phyloP scores from a whole-genome alignment of 208 protist genomes.

The Acanthamoeba healyi region DNA sequence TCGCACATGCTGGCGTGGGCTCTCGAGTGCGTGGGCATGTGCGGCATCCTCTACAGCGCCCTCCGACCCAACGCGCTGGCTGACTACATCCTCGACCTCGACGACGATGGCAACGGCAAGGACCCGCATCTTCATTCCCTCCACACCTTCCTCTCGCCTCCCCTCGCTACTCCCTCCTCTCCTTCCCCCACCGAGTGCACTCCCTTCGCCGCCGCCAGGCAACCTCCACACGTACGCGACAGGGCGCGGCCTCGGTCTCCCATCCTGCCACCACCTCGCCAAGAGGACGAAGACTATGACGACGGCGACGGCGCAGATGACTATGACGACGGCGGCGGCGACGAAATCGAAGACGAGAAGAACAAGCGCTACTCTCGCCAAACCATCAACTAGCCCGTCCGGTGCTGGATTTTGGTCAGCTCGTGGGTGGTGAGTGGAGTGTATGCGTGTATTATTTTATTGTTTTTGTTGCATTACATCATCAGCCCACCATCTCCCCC shows the following conservation, averaged over 20 bases:
- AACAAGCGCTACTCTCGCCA: not conserved
- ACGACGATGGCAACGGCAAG: not conserved
- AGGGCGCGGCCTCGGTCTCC: not conserved
- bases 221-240: not conserved
- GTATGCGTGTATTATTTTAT: not conserved
- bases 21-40: slow-evolving; percentile 42
- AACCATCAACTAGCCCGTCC: not conserved
- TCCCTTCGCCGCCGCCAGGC: not conserved
- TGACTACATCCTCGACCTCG: slow-evolving; percentile 24
- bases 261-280: not conserved
- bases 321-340: not conserved
- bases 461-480: not conserved
- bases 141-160: slow-evolving; percentile 22
- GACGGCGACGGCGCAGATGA: too few species aligned
- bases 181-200: not conserved
- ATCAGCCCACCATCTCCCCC: too few species aligned
- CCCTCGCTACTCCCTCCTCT: not conserved
- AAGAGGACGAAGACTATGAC: not conserved
- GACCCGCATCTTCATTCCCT: not conserved
- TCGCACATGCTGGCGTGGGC: slow-evolving; percentile 59
- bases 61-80: slow-evolving; percentile 44
- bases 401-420: too few species aligned
- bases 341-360: not conserved
- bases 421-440: too few species aligned
- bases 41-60: slow-evolving; percentile 47